These are phyloP conservation scores for Trametes cinnabarina DNA, from an alignment of 768 basidiomycete genomes.

Conservation along the genomic window DNA sequence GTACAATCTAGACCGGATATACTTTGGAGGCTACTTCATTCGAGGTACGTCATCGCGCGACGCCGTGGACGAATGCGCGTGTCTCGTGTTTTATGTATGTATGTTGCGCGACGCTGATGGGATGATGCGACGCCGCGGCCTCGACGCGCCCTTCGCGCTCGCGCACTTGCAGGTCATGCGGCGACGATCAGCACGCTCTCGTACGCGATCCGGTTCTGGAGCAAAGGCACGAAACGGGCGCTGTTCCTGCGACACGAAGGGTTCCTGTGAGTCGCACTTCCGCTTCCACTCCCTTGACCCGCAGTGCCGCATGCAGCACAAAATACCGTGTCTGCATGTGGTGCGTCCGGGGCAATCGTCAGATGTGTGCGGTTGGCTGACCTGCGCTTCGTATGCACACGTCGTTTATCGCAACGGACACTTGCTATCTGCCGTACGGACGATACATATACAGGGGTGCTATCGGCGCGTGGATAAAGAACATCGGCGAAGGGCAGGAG, in stretches of 20 bases:
- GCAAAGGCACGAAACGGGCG: constrained; percentile 94
- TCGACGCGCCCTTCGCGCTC: background rate
- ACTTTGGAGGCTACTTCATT: constrained; percentile 99
- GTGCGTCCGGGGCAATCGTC: too few species aligned
- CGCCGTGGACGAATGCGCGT: background rate
- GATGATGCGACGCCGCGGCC: background rate
- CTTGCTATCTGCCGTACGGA: background rate
- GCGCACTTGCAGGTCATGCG: constrained; percentile 69
- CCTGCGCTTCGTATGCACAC: too few species aligned
- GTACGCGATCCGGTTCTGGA: constrained; percentile 99
- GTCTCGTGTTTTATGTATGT: background rate
- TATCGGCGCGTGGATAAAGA: constrained; percentile 98
- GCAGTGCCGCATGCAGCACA: too few species aligned
- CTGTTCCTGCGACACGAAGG: constrained; percentile 97
- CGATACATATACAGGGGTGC: constrained; percentile 57
- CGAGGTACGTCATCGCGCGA: constrained; percentile 58
- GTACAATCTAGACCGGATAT: constrained; percentile 93
- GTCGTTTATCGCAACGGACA: background rate
- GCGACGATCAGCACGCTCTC: constrained; percentile 96
- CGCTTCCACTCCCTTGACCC: background rate
- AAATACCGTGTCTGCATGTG: too few species aligned
- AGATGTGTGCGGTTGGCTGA: too few species aligned
- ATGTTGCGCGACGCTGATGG: background rate
- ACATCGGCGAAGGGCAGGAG: constrained; percentile 55
- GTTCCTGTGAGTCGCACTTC: constrained; percentile 70